These are phyloP conservation scores for Sextonia rubra DNA, from an alignment of 164 flowering plant genomes.

Conservation along the genomic window DNA sequence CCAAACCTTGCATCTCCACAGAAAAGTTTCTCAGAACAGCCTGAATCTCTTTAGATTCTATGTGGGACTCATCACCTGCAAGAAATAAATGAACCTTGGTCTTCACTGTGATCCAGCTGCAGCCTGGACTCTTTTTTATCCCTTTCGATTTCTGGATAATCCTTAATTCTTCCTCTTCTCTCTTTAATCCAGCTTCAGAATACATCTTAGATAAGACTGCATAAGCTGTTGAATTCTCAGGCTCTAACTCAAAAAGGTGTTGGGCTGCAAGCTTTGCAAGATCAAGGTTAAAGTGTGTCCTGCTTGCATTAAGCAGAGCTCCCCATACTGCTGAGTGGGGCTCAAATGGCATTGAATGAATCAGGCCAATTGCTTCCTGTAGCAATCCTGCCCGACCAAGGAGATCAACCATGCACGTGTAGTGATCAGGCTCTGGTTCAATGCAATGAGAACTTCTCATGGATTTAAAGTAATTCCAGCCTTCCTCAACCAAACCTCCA, in stretches of 20 bases:
- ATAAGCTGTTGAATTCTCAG: slow-evolving; percentile 35
- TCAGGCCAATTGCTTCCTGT: slow-evolving; percentile 33
- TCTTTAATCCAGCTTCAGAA: slow-evolving; percentile 20
- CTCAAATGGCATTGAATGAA: slow-evolving; percentile 62
- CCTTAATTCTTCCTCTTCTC: slow-evolving; percentile 26
- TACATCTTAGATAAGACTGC: slow-evolving; percentile 37
- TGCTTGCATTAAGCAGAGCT: slow-evolving; percentile 72
- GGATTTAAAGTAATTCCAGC: slow-evolving; percentile 30
- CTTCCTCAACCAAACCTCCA: slow-evolving; percentile 39
- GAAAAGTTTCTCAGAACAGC: slow-evolving; percentile 9
- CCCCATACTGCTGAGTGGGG: slow-evolving; percentile 88
- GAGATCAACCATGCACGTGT: slow-evolving; percentile 50
- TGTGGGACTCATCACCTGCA: slow-evolving; percentile 22
- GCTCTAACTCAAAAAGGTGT: slow-evolving; percentile 36
- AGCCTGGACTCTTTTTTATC: slow-evolving; percentile 39
- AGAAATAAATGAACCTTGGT: slow-evolving; percentile 22
- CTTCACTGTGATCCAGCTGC: slow-evolving; percentile 39
- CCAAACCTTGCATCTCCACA: background rate
- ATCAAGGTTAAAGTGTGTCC: slow-evolving; percentile 60
- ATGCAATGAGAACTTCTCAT: slow-evolving; percentile 31
- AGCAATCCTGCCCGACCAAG: slow-evolving; percentile 42
- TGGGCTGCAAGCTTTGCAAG: slow-evolving; percentile 66
- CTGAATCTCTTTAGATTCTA: slow-evolving; percentile 16
- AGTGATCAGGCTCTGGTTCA: slow-evolving; percentile 46
- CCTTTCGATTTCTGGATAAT: slow-evolving; percentile 21